Percentiles rank a stretch among this genome's conserved stretches.
Evolutionary conservation across 768 basidiomycete genomes (phyloP).

Genomic region (Hygrophoropsis aurantiaca): DNA sequence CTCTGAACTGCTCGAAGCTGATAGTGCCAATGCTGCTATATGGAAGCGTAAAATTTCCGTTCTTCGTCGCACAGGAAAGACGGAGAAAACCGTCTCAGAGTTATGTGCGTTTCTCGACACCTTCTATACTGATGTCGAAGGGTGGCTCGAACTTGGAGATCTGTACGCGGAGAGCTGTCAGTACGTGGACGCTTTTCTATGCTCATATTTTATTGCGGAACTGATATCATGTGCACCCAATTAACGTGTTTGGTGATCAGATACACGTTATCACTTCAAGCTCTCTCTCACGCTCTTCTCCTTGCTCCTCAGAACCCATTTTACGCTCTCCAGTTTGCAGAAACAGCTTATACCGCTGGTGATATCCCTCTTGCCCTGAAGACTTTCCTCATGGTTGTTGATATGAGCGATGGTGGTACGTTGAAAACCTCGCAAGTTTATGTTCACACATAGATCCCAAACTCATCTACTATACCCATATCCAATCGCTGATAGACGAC

Average conservation of each 20-base stretch:
- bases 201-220: no score
- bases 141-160: conserved; percentile 84
- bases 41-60: conserved; percentile 86
- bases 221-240: neutral
- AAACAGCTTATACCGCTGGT: conserved; percentile 80
- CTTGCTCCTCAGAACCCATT: conserved; percentile 87
- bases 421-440: no score
- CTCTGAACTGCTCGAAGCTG: conserved; percentile 54
- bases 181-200: no score
- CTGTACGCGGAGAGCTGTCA: conserved; percentile 74
- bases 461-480: no score
- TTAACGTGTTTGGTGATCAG: conserved; percentile 36
- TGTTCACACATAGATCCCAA: no score
- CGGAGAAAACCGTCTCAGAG: conserved; percentile 68
- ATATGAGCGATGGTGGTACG: conserved; percentile 63
- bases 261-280: conserved; percentile 69
- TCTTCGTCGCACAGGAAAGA: conserved; percentile 57
- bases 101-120: conserved; percentile 77
- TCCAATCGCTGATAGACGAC: conserved; percentile 24
- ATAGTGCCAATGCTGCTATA: conserved; percentile 69
- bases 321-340: conserved; percentile 79
- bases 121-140: conserved; percentile 85
- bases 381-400: conserved; percentile 74
- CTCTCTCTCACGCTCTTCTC: conserved; percentile 78
- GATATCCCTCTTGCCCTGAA: conserved; percentile 78